Conservation (phyloP, 2,329 filamentous ascomycete species). For the Chaetomiaceae sp. region DNA sequence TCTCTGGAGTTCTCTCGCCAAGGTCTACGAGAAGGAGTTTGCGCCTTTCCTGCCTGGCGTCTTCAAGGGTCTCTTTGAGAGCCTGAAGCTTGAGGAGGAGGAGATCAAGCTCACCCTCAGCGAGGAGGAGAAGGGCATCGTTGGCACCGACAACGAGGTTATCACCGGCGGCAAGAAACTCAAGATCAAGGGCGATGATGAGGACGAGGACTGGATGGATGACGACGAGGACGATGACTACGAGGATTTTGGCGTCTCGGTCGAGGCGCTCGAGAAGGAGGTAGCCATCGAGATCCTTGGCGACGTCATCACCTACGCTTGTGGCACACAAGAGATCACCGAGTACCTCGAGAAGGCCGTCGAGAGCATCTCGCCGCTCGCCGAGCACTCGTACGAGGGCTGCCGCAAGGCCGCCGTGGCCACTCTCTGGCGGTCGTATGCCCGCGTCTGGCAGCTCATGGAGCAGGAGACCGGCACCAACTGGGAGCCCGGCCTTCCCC, state of each 20-base stretch:
- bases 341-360: constrained; percentile 88
- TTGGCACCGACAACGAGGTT: constrained; percentile 63
- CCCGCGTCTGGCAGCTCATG: constrained; percentile 82
- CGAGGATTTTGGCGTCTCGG: constrained; percentile 82
- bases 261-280: constrained; percentile 92
- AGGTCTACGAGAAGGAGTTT: constrained; percentile 85
- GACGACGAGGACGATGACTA: constrained; percentile 65
- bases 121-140: constrained; percentile 67
- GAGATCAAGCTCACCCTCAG: constrained; percentile 75
- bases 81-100: constrained; percentile 82
- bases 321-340: constrained; percentile 65
- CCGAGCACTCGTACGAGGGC: constrained; percentile 87
- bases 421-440: constrained; percentile 90
- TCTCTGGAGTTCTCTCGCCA: constrained; percentile 89
- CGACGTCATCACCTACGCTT: constrained; percentile 84
- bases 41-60: constrained; percentile 73
- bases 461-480: constrained; percentile 75
- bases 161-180: constrained; percentile 79
- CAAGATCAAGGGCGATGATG: constrained; percentile 63
- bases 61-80: constrained; percentile 75
- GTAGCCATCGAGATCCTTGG: constrained; percentile 93
- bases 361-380: constrained; percentile 72
- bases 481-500: constrained; percentile 83
- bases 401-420: constrained; percentile 88
- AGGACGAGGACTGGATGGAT: constrained; percentile 55